Evolutionary conservation across 2,329 filamentous ascomycete species (phyloP), one percentile per base, ranked within the genome.

Genomic region (Alternaria gaisen): DNA sequence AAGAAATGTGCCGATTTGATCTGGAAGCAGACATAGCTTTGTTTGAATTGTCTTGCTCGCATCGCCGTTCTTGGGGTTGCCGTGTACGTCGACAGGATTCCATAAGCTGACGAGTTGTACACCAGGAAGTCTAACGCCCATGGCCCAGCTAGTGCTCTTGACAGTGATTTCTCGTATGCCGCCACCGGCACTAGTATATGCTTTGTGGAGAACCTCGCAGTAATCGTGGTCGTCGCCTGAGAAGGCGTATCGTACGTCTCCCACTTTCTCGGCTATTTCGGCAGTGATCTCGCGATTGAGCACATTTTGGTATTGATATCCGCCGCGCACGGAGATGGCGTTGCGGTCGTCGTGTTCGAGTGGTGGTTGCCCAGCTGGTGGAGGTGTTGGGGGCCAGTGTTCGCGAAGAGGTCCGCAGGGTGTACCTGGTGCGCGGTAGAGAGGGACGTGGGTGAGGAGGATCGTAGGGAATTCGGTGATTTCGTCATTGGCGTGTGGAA

Each of bases 221-320:
- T 98, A 97, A 81, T 99, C 95, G 81, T 99, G 95, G 74, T 99
- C 95, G 71, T 99, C 95, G 11, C 95, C 95, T 0, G 93, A 97
- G 75, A 98, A 99, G 43, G 94, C 91, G 66, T 95, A 91, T 3
- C 88, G 85, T 12, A 98, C 87, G 63, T 95, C 92, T 34, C 93
- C 93, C 34, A 97, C 84, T 65, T 89, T 91, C 61, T 90, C 85
- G 42, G 97, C 82, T 38, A 99, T 83, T 53, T 89, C 88, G 46
- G 88, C 84, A 0, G 94, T 95, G 67, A 97, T 88, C 2, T 87
- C 84, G 51, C 90, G 87, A 52, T 86, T 91, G 26, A 99, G 86
- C 3, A 97, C 94, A 71, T 97, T 99, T 77, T 98, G 94, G 74
- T 99, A 99, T 77, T 99, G 95, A 74, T 97, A 97, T 14, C 95